Conservation (phyloP, 352 stramenopile genomes). For the Phytophthora meadii region DNA sequence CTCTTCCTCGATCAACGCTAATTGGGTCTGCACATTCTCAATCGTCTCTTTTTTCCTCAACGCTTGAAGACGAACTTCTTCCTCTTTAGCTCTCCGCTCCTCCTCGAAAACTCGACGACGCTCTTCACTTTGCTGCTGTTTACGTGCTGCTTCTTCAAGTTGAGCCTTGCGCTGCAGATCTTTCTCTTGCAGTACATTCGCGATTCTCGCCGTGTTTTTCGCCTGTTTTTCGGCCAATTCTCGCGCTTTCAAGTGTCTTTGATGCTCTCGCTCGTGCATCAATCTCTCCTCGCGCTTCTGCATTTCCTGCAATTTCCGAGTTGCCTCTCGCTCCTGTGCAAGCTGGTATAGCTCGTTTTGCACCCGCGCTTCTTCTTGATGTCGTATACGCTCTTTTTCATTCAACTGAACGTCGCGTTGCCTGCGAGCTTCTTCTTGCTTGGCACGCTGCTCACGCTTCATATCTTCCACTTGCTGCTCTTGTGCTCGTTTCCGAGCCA, state of each 20-base stretch:
- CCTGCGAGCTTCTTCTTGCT: conserved; percentile 60
- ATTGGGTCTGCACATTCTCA: conserved; percentile 64
- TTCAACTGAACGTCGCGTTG: conserved; percentile 48
- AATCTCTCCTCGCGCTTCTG: conserved; percentile 51
- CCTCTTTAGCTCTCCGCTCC: conserved; percentile 54
- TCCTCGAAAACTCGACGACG: conserved; percentile 51
- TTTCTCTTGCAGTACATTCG: conserved; percentile 66
- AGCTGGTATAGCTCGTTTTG: conserved; percentile 58
- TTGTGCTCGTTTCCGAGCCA: conserved; percentile 44
- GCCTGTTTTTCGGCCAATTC: conserved; percentile 68
- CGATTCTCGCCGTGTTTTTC: conserved; percentile 72
- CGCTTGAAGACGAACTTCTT: conserved; percentile 53
- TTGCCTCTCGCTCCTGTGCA: conserved; percentile 52
- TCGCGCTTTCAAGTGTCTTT: conserved; percentile 49
- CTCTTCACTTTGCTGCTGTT: conserved; percentile 71
- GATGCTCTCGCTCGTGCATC: conserved; percentile 52
- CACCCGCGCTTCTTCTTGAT: conserved; percentile 62
- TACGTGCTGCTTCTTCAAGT: conserved; percentile 57
- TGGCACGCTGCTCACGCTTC: conserved; percentile 52
- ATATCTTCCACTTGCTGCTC: conserved; percentile 54
- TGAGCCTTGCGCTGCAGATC: conserved; percentile 56
- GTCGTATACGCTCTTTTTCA: conserved; percentile 59
- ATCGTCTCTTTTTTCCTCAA: conserved; percentile 71
- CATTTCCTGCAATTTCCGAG: conserved; percentile 56
- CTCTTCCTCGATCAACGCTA: conserved; percentile 60